These are phyloP conservation scores for Mentha longifolia DNA, from an alignment of 257 asterid species.

Conservation along the genomic window DNA sequence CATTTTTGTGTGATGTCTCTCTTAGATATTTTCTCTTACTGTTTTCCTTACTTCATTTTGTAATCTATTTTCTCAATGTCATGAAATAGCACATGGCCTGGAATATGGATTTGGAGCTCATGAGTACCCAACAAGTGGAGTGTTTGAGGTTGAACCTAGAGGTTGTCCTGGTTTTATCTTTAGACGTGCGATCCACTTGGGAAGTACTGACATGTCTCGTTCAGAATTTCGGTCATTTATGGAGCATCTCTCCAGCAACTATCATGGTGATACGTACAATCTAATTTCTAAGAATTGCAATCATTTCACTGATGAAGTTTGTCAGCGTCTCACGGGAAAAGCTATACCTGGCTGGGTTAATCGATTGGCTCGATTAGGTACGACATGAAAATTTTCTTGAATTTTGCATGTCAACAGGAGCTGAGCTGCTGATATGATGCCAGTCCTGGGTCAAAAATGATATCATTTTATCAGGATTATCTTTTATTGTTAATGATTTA, in stretches of 20 bases:
- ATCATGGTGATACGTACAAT: conserved; percentile 85
- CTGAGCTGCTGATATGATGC: conserved; percentile 16
- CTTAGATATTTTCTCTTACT: conserved; percentile 12
- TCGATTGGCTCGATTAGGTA: conserved; percentile 87
- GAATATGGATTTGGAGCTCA: conserved; percentile 96
- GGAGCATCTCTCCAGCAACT: conserved; percentile 75
- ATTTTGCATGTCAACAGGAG: conserved; percentile 14
- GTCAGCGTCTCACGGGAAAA: conserved; percentile 72
- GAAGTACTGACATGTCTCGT: conserved; percentile 75
- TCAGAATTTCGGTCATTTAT: conserved; percentile 78
- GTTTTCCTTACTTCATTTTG: not conserved
- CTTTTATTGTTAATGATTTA: not conserved
- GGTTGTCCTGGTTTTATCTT: conserved; percentile 89
- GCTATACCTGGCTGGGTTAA: conserved; percentile 94
- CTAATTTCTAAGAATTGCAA: conserved; percentile 91
- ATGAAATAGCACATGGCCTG: conserved; percentile 70
- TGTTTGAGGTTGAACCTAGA: conserved; percentile 90
- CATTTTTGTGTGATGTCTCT: conserved; percentile 8
- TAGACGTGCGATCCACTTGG: conserved; percentile 79
- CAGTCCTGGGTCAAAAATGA: conserved; percentile 9
- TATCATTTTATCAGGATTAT: conserved; percentile 1
- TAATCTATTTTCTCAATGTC: conserved; percentile 22
- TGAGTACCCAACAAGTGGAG: conserved; percentile 84
- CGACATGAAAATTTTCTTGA: conserved; percentile 28
- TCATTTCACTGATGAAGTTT: conserved; percentile 88